Base-by-base conservation (phyloP, 495 filamentous ascomycete genomes). In the Penicillium verhagenii region DNA sequence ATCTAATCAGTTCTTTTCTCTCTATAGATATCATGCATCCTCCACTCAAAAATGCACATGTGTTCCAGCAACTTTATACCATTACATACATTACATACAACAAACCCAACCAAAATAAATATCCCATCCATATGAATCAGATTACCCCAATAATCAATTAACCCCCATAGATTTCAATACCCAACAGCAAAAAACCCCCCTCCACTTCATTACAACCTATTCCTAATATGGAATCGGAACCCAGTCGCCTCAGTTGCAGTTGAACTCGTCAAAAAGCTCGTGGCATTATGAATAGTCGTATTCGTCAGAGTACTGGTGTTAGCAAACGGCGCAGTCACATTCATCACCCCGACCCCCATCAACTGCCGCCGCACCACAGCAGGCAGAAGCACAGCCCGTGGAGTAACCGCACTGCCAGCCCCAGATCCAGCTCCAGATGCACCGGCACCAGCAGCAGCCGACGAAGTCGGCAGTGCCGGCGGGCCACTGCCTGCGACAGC, bases 241-340 rank as follows among this genome's bases (percentile, higher is more conserved):
- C 29, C 47, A 50, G 47, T 20, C 31, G n/a, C 3, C 13, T 28
- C 28, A 19, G 35, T 31, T 4, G 8, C 19, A 28, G 49, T 52
- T 4, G 49, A 19, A 21, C 21, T 39, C 18, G 37, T 43, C n/a
- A 28, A 21, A 5, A 20, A 18, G 2, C 49, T 52, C 29, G 51
- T 59, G 18, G 46, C 8, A 40, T 59, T 54, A 43, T 54, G 31
- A 38, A 46, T 24, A 50, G 61, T 64, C 51, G 44, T 24, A 52
- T 64, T 61, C 47, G 48, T 11, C 51, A 42, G 29, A 52, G 28
- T 28, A 47, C 31, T 50, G 47, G 54, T 44, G 49, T 64, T 64
- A 37, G 58, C 55, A 40, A 64, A 64, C 6, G 40, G 46, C n/a
- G 50, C 47, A 13, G 58, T 53, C 21, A 50, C 46, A 51, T 64